Conservation (phyloP, 257 asterid genomes). For the Nicotiana otophora region DNA sequence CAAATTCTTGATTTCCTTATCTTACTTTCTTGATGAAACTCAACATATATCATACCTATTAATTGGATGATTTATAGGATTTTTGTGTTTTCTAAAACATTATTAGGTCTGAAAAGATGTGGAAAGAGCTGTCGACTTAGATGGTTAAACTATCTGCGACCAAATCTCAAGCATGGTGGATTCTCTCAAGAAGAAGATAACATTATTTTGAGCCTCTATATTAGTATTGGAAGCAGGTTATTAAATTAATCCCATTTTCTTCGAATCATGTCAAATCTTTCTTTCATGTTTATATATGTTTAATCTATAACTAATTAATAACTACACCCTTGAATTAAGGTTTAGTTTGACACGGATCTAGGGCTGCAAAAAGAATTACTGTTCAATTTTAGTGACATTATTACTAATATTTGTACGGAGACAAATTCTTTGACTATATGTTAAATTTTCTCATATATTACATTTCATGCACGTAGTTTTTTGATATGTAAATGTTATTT, state of each 20-base stretch:
- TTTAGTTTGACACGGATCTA: neutral
- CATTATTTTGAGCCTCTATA: conserved; percentile 69
- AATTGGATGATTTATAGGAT: neutral
- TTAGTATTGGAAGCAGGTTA: conserved; percentile 77
- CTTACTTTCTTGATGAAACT: neutral
- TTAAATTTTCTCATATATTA: too few relatives aligned
- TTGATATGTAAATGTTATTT: too few relatives aligned
- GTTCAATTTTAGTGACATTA: too few relatives aligned
- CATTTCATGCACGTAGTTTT: too few relatives aligned
- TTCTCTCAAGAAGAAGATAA: conserved; percentile 71
- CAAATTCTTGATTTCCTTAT: neutral
- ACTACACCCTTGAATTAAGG: neutral
- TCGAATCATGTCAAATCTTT: neutral
- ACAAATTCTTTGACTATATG: too few relatives aligned
- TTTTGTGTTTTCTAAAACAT: neutral
- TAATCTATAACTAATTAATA: neutral
- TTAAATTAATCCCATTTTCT: neutral
- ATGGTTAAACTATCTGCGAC: conserved; percentile 73
- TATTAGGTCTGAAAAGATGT: conserved; percentile 60
- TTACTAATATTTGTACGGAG: too few relatives aligned
- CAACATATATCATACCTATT: neutral
- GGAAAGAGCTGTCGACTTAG: conserved; percentile 72
- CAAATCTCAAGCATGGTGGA: conserved; percentile 70
- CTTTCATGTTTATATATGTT: neutral
- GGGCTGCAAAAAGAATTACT: neutral